Conservation (phyloP, 805 yeast genomes). For the Saccharomycodes ludwigii region DNA sequence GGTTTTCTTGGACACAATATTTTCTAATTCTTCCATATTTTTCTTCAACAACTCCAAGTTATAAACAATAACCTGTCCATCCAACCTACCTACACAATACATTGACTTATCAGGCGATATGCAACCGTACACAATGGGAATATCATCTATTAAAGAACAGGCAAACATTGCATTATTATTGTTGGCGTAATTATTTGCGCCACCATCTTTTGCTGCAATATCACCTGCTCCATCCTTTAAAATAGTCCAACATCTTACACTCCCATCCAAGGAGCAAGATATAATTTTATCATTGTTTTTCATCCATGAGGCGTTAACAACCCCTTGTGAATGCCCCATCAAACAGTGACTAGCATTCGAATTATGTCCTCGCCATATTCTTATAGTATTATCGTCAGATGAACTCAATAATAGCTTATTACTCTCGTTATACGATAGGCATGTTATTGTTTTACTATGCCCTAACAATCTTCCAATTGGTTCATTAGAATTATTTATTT, state of each 20-base stretch:
- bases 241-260: constrained; percentile 56
- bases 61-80: constrained; percentile 48
- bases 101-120: constrained; percentile 37
- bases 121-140: constrained; percentile 41
- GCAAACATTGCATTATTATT: constrained; percentile 13
- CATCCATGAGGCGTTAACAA: constrained; percentile 47
- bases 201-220: constrained; percentile 23
- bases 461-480: constrained; percentile 49
- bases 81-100: constrained; percentile 55
- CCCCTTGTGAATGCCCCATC: constrained; percentile 45
- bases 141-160: constrained; percentile 30
- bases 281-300: constrained; percentile 25
- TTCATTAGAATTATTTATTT: constrained; percentile 29
- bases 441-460: constrained; percentile 48
- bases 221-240: constrained; percentile 22
- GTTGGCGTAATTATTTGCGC: too few species aligned
- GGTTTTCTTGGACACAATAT: constrained; percentile 7
- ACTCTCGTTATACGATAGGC: constrained; percentile 38
- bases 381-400: constrained; percentile 62
- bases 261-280: constrained; percentile 60
- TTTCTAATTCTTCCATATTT: neutral
- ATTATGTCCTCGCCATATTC: constrained; percentile 55
- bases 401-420: constrained; percentile 54
- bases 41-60: constrained; percentile 20
- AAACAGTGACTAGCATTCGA: constrained; percentile 37